A percentile compares a stretch with the other conserved stretches of the same genome.
These are phyloP conservation scores for Aquilaria yunnanensis DNA, from an alignment of 345 rosid species.

Conservation along the genomic window DNA sequence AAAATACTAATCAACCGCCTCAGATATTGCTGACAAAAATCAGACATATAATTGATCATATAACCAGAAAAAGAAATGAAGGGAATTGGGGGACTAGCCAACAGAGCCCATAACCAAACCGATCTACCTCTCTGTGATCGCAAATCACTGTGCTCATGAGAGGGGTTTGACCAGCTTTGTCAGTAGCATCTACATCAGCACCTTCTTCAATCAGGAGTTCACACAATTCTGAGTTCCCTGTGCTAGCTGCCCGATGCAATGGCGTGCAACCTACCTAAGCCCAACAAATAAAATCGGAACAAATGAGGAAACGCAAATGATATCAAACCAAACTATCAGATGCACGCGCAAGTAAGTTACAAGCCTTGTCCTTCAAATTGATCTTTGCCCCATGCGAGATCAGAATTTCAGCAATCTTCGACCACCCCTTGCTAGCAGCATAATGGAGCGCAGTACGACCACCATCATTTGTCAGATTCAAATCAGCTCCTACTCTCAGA, in stretches of 20 bases:
- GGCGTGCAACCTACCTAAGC: conserved; percentile 81
- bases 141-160: conserved; percentile 78
- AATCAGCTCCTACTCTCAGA: conserved; percentile 56
- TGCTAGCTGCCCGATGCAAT: conserved; percentile 87
- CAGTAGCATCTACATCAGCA: conserved; percentile 71
- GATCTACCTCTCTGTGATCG: conserved; percentile 52
- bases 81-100: background rate
- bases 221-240: conserved; percentile 65
- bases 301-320: background rate
- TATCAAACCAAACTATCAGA: background rate
- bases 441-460: conserved; percentile 94
- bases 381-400: conserved; percentile 59
- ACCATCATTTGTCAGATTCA: conserved; percentile 63
- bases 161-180: conserved; percentile 87
- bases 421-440: conserved; percentile 92
- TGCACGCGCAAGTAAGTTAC: conserved; percentile 17
- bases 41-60: background rate
- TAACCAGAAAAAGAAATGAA: background rate
- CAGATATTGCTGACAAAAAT: no score
- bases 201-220: conserved; percentile 87
- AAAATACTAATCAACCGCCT: no score
- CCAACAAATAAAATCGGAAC: background rate
- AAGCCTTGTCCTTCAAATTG: conserved; percentile 65
- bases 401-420: conserved; percentile 60
- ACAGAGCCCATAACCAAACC: background rate